A percentile compares a stretch with the other conserved stretches of the same genome.
phyloP scores from a whole-genome alignment of 139 green algal species.

The Eudorina sp. region DNA sequence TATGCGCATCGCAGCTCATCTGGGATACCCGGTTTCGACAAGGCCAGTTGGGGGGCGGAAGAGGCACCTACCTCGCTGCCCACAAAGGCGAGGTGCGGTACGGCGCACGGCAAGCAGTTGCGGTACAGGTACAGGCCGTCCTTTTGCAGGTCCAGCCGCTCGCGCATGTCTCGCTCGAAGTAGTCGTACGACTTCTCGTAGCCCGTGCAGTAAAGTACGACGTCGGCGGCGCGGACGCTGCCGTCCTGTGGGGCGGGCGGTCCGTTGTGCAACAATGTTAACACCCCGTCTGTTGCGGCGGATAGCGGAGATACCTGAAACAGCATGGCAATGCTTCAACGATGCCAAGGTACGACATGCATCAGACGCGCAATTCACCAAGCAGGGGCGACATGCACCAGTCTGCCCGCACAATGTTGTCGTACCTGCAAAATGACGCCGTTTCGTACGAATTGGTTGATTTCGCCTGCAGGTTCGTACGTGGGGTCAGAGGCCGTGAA shows the following conservation, averaged over 20 bases:
- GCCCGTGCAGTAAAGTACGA: conserved; percentile 60
- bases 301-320: too few relatives aligned
- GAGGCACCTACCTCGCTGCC: conserved; percentile 31
- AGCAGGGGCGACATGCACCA: too few relatives aligned
- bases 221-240: conserved; percentile 29
- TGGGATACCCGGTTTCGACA: too few relatives aligned
- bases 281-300: too few relatives aligned
- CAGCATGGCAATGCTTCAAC: too few relatives aligned
- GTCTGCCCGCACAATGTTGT: too few relatives aligned
- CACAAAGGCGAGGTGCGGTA: conserved; percentile 52
- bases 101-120: conserved; percentile 24
- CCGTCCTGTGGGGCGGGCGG: conserved; percentile 2
- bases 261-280: too few relatives aligned
- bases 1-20: too few relatives aligned
- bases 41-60: background rate
- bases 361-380: too few relatives aligned
- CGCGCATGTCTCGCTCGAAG: conserved; percentile 36
- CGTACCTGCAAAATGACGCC: conserved; percentile 49
- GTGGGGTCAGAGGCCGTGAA: too few relatives aligned
- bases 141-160: conserved; percentile 53
- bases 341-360: too few relatives aligned
- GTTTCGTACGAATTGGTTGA: conserved; percentile 39
- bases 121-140: conserved; percentile 65
- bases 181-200: conserved; percentile 51
- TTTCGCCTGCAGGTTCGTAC: conserved; percentile 50